Percentiles rank a stretch among this genome's conserved stretches.
These are phyloP conservation scores for Thelonectria blattea DNA, from an alignment of 2,329 filamentous ascomycete genomes.

Conservation along the genomic window DNA sequence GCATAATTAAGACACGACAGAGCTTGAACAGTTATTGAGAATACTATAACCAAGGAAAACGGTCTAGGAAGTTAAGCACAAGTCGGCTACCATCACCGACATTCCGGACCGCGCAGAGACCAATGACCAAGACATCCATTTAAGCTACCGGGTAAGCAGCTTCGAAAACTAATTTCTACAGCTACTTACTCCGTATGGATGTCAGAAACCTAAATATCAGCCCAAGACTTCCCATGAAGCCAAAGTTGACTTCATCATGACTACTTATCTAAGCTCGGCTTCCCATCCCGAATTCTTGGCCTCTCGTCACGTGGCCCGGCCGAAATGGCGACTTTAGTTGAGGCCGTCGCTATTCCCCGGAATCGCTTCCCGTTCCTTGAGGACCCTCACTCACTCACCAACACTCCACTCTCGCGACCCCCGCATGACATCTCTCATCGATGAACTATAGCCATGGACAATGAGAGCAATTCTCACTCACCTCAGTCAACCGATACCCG, in stretches of 20 bases:
- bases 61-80: no score
- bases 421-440: neutral
- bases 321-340: neutral
- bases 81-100: no score
- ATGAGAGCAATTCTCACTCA: neutral
- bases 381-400: neutral
- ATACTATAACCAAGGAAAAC: no score
- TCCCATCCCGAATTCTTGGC: conserved; percentile 3
- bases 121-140: no score
- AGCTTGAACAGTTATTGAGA: no score
- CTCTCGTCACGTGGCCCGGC: neutral
- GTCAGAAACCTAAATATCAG: no score
- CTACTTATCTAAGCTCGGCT: neutral
- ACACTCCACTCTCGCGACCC: neutral
- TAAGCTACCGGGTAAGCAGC: no score
- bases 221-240: neutral
- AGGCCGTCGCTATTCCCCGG: neutral
- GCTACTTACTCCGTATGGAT: no score
- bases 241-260: neutral
- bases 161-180: no score
- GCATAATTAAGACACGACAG: neutral
- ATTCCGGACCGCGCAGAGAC: no score
- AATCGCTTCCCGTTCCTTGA: neutral
- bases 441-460: neutral
- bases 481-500: neutral